phyloP scores from a whole-genome alignment of 805 yeast species.

The Myxozyma sirexii region DNA sequence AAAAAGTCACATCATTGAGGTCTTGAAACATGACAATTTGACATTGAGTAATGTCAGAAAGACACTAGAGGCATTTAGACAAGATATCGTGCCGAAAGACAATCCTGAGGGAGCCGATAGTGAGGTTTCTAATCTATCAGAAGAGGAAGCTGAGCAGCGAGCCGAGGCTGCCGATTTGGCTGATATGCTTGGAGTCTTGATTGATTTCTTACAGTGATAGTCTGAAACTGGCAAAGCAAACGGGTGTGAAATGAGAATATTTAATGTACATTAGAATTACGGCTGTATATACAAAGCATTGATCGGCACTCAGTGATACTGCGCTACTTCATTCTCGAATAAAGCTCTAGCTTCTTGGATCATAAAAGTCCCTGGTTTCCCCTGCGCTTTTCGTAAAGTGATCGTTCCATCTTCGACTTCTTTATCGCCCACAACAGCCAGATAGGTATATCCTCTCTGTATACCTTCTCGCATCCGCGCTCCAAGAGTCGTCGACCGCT shows the following conservation, averaged over 20 bases:
- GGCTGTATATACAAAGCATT: background rate
- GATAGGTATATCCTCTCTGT: slow-evolving; percentile 70
- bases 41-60: slow-evolving; percentile 13
- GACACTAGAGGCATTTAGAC: slow-evolving; percentile 19
- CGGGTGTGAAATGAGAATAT: background rate
- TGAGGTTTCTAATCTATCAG: slow-evolving; percentile 11
- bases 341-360: slow-evolving; percentile 16
- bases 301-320: background rate
- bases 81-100: slow-evolving; percentile 27
- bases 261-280: background rate
- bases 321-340: slow-evolving; percentile 10
- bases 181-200: slow-evolving; percentile 29
- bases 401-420: slow-evolving; percentile 64
- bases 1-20: background rate
- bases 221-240: no score
- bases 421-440: slow-evolving; percentile 84
- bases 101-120: slow-evolving; percentile 4
- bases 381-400: slow-evolving; percentile 64
- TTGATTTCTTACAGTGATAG: slow-evolving; percentile 20
- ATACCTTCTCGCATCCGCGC: slow-evolving; percentile 79
- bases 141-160: slow-evolving; percentile 22
- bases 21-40: background rate
- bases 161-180: slow-evolving; percentile 27
- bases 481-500: slow-evolving; percentile 76
- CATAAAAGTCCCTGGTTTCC: slow-evolving; percentile 41